phyloP scores from a whole-genome alignment of 176 grass and related monocot species.

The Oryza officinalis region DNA sequence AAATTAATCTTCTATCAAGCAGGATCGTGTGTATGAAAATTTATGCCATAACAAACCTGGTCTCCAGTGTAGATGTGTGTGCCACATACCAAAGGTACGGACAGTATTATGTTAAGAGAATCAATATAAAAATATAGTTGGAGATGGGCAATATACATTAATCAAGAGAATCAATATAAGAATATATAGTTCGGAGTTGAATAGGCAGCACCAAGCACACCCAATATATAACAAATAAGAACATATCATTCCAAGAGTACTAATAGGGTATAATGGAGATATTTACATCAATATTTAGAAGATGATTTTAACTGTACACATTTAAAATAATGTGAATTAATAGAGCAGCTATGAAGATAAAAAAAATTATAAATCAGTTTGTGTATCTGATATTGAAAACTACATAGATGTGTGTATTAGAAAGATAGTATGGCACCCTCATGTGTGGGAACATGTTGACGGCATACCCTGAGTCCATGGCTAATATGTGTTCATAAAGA shows the following conservation, averaged over 20 bases:
- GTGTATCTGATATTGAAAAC: background rate
- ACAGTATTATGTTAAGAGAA: conserved; percentile 28
- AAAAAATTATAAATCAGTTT: background rate
- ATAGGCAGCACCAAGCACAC: conserved; percentile 6
- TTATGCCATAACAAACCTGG: conserved; percentile 41
- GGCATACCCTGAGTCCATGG: background rate
- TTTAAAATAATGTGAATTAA: background rate
- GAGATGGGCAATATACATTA: background rate
- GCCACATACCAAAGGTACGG: conserved; percentile 32
- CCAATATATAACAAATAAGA: background rate
- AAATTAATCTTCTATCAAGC: conserved; percentile 30
- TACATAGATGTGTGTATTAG: background rate
- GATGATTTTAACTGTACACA: background rate
- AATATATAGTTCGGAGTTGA: conserved; percentile 2
- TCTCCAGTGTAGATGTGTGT: conserved; percentile 39
- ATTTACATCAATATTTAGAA: background rate
- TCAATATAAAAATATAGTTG: conserved; percentile 15
- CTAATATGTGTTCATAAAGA: background rate
- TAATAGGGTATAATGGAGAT: background rate
- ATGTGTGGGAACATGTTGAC: background rate
- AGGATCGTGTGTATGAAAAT: conserved; percentile 21
- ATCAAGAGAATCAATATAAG: background rate
- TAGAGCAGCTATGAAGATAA: background rate
- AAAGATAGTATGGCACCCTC: background rate
- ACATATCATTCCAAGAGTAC: background rate